Evolutionary conservation across 73 alveolate species (phyloP).

Genomic region (Breviolum minutum): DNA sequence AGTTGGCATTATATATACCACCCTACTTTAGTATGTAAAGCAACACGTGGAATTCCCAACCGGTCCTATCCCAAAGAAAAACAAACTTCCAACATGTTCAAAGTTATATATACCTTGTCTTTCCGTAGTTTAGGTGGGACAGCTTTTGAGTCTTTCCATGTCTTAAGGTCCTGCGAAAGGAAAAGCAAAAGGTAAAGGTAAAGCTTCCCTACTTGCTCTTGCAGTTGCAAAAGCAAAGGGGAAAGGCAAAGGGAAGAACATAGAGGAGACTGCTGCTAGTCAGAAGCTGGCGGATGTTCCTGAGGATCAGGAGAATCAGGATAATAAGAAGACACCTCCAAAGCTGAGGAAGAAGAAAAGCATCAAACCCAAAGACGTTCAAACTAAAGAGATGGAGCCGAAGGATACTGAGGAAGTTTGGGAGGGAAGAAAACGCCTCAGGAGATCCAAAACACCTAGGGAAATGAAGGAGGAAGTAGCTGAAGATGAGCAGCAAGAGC

Average conservation of each 20-base stretch:
- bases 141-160: too few species aligned
- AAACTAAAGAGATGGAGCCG: background rate
- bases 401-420: background rate
- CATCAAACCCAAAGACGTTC: background rate
- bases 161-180: too few species aligned
- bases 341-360: background rate
- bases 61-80: too few species aligned
- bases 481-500: background rate
- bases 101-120: too few species aligned
- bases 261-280: background rate
- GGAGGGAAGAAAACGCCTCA: background rate
- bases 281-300: background rate
- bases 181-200: too few species aligned
- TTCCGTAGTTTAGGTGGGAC: too few species aligned
- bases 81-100: too few species aligned
- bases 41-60: too few species aligned
- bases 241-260: background rate
- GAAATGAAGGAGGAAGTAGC: background rate
- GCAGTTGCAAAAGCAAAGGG: background rate
- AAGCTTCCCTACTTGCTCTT: too few species aligned
- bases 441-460: background rate
- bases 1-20: too few species aligned
- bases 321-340: background rate
- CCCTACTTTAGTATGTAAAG: too few species aligned
- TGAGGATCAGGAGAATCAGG: background rate